These are phyloP conservation scores for Ophiostoma sp. DNA, from an alignment of 2,329 filamentous ascomycete species.

Conservation along the genomic window DNA sequence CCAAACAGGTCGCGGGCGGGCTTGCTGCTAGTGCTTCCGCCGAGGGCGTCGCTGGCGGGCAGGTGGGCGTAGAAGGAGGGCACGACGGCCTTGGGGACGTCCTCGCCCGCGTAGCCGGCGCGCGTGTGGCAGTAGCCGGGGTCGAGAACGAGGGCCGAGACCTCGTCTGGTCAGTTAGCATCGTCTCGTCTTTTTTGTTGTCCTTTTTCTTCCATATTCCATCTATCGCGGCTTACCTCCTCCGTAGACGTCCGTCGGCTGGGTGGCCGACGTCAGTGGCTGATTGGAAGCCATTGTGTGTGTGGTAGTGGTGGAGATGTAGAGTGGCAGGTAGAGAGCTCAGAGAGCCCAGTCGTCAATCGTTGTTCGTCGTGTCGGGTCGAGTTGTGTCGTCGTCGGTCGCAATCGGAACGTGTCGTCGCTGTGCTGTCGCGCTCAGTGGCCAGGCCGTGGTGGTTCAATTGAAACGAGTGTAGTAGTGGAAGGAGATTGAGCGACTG, in stretches of 20 bases:
- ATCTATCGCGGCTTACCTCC: conserved; percentile 44
- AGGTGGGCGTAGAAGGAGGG: conserved; percentile 79
- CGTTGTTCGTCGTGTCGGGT: not conserved
- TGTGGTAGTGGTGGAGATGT: not conserved
- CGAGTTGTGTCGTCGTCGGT: conserved; percentile 13
- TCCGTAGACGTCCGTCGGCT: conserved; percentile 59
- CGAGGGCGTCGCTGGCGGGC: conserved; percentile 22
- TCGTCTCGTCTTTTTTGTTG: not conserved
- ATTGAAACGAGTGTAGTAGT: not conserved
- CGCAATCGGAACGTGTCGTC: conserved; percentile 9
- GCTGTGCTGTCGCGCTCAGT: not conserved
- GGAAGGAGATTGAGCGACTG: not conserved
- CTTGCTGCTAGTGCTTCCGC: conserved; percentile 40
- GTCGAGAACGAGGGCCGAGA: conserved; percentile 93
- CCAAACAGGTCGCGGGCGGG: conserved; percentile 65
- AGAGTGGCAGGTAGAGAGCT: not conserved
- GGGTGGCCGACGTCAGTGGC: conserved; percentile 49
- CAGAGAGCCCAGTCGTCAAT: conserved; percentile 13
- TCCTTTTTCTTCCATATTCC: not conserved
- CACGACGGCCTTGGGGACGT: conserved; percentile 88
- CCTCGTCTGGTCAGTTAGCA: conserved; percentile 64
- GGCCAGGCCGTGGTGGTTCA: not conserved
- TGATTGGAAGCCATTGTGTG: conserved; percentile 48
- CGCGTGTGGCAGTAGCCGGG: conserved; percentile 87
- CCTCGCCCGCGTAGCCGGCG: conserved; percentile 95